Evolutionary conservation across 116 monocot species (phyloP), one percentile per base, ranked within the genome.

Genomic region (Papilionanthe hybrid): DNA sequence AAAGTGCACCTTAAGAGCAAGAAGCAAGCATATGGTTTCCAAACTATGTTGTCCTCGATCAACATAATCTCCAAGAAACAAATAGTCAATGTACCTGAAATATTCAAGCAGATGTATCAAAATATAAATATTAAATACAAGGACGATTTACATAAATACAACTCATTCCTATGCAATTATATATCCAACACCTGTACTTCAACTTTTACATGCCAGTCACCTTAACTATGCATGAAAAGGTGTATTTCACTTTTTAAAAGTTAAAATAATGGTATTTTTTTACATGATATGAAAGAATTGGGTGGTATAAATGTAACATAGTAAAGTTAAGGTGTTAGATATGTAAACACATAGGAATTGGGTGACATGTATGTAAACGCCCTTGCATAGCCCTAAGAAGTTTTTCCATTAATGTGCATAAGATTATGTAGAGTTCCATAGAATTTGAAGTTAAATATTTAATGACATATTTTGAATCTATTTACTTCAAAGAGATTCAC

Each of bases 41-140:
- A 99, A 88, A 78, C 99, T 99, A 58, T 99, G 95, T 73, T 99
- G 99, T 20, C 99, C 99, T 28, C 99, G 89, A 78, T 99, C 99
- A 87, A 99, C 99, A 93, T 99, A 99, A 87, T 99, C 99, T 55
- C 99, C 99, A 83, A 99, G 85, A 85, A 99, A 99, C 15, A 99
- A 84, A 86, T 99, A 99, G 78, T 99, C 99, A 75, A 99, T 99
- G 60, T 99, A 99, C 82, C 99, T 99, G 87, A 78, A 85, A 72
- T 23, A 86, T 81, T 37, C 37, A 72, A 72, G n/a, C 19, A 1
- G n/a, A 19, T 42, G 30, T 42, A 75, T 75, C 75, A 75, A 75
- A 72, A 25, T 49, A 49, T 47, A 41, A 45, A 47, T 75, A 47
- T 27, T 47, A 72, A 72, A 72, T 43, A 20, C 37, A 37, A 37